A percentile compares a stretch with the other conserved stretches of the same genome.
phyloP scores from a whole-genome alignment of 1,284 basidiomycete genomes.

The Pyrrhoderma noxium region DNA sequence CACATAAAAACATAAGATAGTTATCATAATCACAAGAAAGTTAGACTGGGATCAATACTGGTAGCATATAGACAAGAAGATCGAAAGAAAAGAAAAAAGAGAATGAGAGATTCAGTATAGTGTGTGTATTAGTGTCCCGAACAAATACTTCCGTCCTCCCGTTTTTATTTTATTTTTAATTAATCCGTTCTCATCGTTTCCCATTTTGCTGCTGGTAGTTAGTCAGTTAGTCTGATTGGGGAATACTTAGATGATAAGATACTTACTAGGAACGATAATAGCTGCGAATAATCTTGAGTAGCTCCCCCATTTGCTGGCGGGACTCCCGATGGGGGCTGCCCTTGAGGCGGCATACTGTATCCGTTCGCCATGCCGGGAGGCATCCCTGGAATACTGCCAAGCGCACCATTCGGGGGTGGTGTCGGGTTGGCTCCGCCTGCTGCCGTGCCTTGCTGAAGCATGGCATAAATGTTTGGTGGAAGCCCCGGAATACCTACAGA shows the following conservation, averaged over 20 bases:
- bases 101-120: too few relatives aligned
- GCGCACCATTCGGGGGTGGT: constrained; percentile 24
- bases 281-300: constrained; percentile 41
- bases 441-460: constrained; percentile 23
- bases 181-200: constrained; percentile 5
- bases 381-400: constrained; percentile 31
- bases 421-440: constrained; percentile 31
- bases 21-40: too few relatives aligned
- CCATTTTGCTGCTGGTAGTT: constrained; percentile 12
- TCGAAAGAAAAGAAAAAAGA: too few relatives aligned
- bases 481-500: constrained; percentile 30
- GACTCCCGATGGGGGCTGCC: constrained; percentile 3
- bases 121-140: too few relatives aligned
- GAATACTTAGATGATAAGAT: not conserved
- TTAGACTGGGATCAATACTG: too few relatives aligned
- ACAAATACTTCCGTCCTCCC: too few relatives aligned
- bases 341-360: not conserved
- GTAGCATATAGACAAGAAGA: too few relatives aligned
- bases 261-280: constrained; percentile 50
- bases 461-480: constrained; percentile 57
- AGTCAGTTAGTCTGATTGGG: too few relatives aligned
- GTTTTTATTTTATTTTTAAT: too few relatives aligned
- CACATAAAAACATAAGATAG: not conserved
- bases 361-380: constrained; percentile 21
- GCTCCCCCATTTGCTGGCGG: constrained; percentile 19